Base-by-base conservation (phyloP, 2,329 filamentous ascomycete genomes). In the Ascochyta koolunga region DNA sequence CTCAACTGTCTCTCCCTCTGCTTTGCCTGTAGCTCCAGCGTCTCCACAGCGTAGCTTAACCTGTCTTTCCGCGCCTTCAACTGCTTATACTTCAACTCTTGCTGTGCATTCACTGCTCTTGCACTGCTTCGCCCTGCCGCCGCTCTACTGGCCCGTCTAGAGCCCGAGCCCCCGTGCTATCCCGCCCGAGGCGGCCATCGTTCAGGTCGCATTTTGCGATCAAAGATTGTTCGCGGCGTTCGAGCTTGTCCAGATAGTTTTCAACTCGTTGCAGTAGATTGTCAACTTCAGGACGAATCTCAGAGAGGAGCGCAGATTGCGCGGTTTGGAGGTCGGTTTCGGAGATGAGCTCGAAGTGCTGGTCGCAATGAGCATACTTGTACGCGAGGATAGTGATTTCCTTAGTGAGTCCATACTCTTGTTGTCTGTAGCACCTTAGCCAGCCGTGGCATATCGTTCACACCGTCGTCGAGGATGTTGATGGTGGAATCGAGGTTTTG, bases 281-380 rank as follows among this genome's bases (percentile, higher is more conserved):
- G 25, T 87, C 81, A 60, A 96, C 89, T 73, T 91, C 92, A 8
- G 93, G 93, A n/a, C 89, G 88, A 64, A 96, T 95, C 72, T 96
- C 92, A 67, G 91, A 89, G 65, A 92, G 88, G 16, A 97, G 85
- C 4, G 91, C 88, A 62, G 90, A 82, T 76, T 97, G 93, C 27
- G 93, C 93, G 59, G 88, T 84, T 57, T 88, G 87, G 38, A 97
- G 85, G 45, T 90, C 90, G 11, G 89, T 86, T 72, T 96, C 91
- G 15, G 92, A 90, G 64, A 96, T 90, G 36, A 96, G 86, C 74
- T 97, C 93, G 77, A 96, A 97, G 78, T 96, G 93, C 88, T 96
- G 65, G 29, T 11, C 10, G 22, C 5, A 19, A 35, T 54, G 22
- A 54, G 51, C 15, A 32, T 19, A 7, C 2, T 16, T 13, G 22